These are phyloP conservation scores for Microcos paniculata DNA, from an alignment of 345 rosid genomes.

Conservation along the genomic window DNA sequence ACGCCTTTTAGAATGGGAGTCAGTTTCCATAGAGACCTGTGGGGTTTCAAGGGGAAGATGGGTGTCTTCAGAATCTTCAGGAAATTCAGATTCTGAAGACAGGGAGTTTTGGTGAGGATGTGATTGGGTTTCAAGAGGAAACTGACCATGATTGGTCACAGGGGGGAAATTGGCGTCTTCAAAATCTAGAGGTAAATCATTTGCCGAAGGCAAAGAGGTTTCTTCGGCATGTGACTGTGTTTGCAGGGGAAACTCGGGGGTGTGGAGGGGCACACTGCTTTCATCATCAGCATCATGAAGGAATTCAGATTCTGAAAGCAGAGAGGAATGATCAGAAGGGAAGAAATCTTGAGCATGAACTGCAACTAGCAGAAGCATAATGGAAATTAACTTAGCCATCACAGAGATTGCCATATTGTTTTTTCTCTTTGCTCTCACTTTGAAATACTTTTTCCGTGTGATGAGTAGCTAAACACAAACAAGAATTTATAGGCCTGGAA, in stretches of 20 bases:
- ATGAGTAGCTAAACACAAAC: not conserved
- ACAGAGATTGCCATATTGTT: not conserved
- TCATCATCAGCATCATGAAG: not conserved
- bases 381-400: not conserved
- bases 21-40: not conserved
- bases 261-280: not conserved
- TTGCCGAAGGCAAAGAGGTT: not conserved
- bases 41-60: not conserved
- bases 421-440: not conserved
- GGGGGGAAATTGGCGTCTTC: not conserved
- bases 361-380: not conserved
- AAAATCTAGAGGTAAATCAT: too few species aligned
- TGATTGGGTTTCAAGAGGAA: not conserved
- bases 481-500: not conserved
- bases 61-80: not conserved
- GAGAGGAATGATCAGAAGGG: not conserved
- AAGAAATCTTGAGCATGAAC: not conserved
- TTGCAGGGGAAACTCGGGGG: not conserved
- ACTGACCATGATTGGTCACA: not conserved
- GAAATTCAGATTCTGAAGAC: not conserved
- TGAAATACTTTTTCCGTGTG: not conserved
- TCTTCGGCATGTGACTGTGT: not conserved
- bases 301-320: not conserved
- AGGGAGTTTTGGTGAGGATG: not conserved
- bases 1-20: not conserved